Percentiles rank a stretch among this genome's conserved stretches.
These are phyloP conservation scores for Chytriomyces hyalinus DNA, from an alignment of 192 early-diverging fungal species.

Conservation along the genomic window DNA sequence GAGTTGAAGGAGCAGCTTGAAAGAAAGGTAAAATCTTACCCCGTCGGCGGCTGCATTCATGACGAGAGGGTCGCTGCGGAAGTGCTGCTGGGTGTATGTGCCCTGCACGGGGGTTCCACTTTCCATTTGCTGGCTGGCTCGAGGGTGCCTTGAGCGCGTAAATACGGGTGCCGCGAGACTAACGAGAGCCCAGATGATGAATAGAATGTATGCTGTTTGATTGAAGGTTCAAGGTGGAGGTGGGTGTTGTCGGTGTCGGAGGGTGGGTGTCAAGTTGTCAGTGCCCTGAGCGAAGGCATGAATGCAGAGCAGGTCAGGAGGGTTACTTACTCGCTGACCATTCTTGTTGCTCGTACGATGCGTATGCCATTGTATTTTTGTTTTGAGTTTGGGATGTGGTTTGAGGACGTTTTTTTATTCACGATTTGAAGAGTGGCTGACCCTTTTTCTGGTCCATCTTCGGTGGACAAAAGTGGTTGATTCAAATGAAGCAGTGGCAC, in stretches of 20 bases:
- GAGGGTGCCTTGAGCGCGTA: not conserved
- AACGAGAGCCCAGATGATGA: slow-evolving; percentile 4
- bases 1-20: not conserved
- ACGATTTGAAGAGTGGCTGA: no score
- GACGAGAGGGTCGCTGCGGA: not conserved
- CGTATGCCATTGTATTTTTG: not conserved
- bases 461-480: no score
- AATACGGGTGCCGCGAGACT: not conserved
- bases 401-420: no score
- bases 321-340: not conserved
- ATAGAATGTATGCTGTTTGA: not conserved
- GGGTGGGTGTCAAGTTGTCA: not conserved
- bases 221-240: not conserved
- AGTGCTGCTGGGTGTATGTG: not conserved
- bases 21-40: not conserved
- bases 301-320: not conserved
- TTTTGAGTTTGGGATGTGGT: no score
- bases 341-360: not conserved
- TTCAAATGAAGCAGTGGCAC: no score
- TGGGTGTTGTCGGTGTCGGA: not conserved
- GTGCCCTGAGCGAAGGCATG: not conserved
- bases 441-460: no score
- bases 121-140: not conserved
- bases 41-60: not conserved
- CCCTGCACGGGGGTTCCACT: not conserved